Evolutionary conservation across 1,139 yeast genomes (phyloP), one percentile per base, ranked within the genome.

Genomic region (Kodamaea arcana): DNA sequence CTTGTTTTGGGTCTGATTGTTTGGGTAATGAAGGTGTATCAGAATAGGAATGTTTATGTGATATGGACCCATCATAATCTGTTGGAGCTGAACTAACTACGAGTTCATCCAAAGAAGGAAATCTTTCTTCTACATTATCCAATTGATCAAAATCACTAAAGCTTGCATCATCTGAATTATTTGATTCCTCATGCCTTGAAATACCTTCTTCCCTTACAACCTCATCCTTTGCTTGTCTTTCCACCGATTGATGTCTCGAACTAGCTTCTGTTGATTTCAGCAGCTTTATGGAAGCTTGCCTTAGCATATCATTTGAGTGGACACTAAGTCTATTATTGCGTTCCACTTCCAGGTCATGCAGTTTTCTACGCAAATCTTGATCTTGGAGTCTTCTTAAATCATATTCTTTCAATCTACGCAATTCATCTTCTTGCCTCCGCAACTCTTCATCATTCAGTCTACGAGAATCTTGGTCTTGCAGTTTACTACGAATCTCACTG

Each of bases 101-200:
- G 21, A 65, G 48, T 18, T 59, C 59, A 24, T 69, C 75, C 14
- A 69, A 52, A 3, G 72, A 65, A 3, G 75, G 75, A 36, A 58
- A 70, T 29, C 74, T 52, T 37, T 63, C 68, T 42, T 68, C 74
- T 1, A 62, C 67, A 39, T 69, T 58, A 27, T 68, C 73, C 33
- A 69, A 48, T 31, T 63, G 55, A 9, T 54, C 69, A 12, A 62
- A 18, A 17, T 27, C 30, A 27, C 30, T 27, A 13, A 27, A 27
- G 17, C 30, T 27, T 10, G 9, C 23, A 9, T 27, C 30, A 16
- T 17, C 21, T 5, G 21, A 18, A 22, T 27, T 27, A n/a, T 10
- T 27, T 6, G 27, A 7, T 6, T 7, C 11, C 8, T 14, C 15
- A 11, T 26, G 36, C 17, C 34, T 32, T 7, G 40, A 36, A 16